A percentile compares a stretch with the other conserved stretches of the same genome.
Conservation (phyloP, 768 basidiomycete species). For the Suillus weaverae region DNA sequence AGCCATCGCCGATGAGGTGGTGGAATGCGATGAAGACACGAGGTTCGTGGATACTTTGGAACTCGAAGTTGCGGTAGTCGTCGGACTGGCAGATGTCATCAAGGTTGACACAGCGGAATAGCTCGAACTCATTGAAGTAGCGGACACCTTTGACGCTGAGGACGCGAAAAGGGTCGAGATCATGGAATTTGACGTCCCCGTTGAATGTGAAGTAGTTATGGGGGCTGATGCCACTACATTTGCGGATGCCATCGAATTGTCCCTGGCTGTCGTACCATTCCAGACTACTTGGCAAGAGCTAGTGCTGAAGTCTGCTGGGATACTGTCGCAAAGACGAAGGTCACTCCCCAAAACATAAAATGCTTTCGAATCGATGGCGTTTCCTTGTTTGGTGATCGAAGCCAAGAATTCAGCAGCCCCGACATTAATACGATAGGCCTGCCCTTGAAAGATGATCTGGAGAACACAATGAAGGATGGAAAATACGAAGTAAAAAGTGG, state of each 20-base stretch:
- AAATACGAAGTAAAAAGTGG: constrained; percentile 65
- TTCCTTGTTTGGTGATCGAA: constrained; percentile 49
- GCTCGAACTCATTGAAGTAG: neutral
- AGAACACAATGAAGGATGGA: constrained; percentile 64
- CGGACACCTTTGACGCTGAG: neutral
- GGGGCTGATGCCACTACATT: neutral
- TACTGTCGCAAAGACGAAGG: constrained; percentile 58
- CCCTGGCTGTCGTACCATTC: constrained; percentile 36
- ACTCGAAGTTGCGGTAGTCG: neutral
- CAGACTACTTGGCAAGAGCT: constrained; percentile 56
- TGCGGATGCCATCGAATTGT: constrained; percentile 6
- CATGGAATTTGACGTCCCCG: neutral
- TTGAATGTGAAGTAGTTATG: neutral
- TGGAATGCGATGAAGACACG: neutral
- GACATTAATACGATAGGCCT: constrained; percentile 65
- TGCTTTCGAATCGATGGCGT: constrained; percentile 43
- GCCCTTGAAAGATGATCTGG: constrained; percentile 68
- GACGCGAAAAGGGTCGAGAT: neutral
- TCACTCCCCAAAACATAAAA: constrained; percentile 48
- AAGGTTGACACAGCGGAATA: no score
- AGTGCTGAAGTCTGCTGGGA: constrained; percentile 39
- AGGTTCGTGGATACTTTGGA: neutral
- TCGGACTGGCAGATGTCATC: neutral
- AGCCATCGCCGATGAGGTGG: neutral
- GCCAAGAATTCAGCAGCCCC: constrained; percentile 54